Base-by-base conservation (phyloP, 148 eudicot genomes). In the Linanthus parryae region DNA sequence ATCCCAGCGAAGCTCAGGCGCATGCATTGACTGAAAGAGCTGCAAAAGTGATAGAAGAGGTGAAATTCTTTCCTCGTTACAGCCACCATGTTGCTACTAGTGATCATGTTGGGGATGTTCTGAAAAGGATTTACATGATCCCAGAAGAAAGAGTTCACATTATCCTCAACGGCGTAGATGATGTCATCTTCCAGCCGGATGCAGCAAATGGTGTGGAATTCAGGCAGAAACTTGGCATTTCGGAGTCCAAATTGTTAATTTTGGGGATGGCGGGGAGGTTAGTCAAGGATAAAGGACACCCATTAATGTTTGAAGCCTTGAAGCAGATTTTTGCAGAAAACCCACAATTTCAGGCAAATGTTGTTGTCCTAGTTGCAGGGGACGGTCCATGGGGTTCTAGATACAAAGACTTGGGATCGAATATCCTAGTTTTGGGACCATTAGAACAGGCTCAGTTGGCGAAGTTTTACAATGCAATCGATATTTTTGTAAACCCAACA, bases 81-180 rank as follows among this genome's bases (percentile, higher is more conserved):
- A 60, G 72, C 30, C 82, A 77, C 59, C 82, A 77, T 44, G 73
- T 77, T 16, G 82, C 82, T 25, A 77, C 82, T 5, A 77, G 82
- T 18, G 70, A 77, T 58, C 73, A 77, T 23, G 75, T 51, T 6
- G 82, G 78, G 1, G 78, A 77, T 52, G 51, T 77, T 21, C 63
- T 73, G 20, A 77, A 59, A 56, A 69, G 75, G 46, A 62, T 77
- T 21, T 77, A 77, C 61, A 77, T 77, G 82, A 69, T 73, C 39
- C 82, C 82, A 1, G 75, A 77, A 51, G 78, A 77, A 41, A 60
- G 78, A 15, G 72, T 77, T 35, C 82, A 77, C 54, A 14, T 73
- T 3, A 73, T 77, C 25, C 70, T 77, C 17, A 77, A 77, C 28
- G 82, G 82, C 4, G 67, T 77, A 2, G 60, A 77, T 48, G 78